Conservation (phyloP, 176 grass and related monocot genomes). For the Zea luxurians region DNA sequence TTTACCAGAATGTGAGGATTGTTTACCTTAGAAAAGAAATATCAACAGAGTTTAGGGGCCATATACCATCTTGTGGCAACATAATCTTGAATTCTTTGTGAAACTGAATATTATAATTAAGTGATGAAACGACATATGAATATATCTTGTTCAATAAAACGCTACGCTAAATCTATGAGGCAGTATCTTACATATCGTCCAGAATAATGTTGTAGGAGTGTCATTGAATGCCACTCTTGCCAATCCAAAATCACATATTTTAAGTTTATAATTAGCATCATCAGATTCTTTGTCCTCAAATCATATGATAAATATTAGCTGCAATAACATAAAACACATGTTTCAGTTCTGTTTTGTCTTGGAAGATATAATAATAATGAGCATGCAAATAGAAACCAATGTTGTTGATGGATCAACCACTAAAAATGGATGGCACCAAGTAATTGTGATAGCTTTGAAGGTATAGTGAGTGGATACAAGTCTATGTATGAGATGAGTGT, state of each 20-base stretch:
- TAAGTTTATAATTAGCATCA: constrained; percentile 97
- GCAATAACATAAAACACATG: constrained; percentile 46
- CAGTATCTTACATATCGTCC: constrained; percentile 68
- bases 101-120: too few relatives aligned
- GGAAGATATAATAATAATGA: constrained; percentile 30
- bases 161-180: background rate
- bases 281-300: constrained; percentile 96
- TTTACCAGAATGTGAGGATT: too few relatives aligned
- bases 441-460: background rate
- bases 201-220: constrained; percentile 82
- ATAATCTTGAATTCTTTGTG: too few relatives aligned
- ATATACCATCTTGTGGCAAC: too few relatives aligned
- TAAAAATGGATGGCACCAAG: constrained; percentile 9
- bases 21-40: too few relatives aligned
- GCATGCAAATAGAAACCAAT: background rate
- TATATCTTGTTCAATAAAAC: background rate
- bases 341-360: background rate
- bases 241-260: too few relatives aligned
- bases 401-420: constrained; percentile 12
- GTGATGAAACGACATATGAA: constrained; percentile 14
- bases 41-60: too few relatives aligned
- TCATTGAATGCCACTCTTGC: too few relatives aligned
- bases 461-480: background rate
- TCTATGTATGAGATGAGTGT: background rate
- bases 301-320: constrained; percentile 99